Conservation (phyloP, 352 stramenopile genomes). For the Phytophthora fragariae region DNA sequence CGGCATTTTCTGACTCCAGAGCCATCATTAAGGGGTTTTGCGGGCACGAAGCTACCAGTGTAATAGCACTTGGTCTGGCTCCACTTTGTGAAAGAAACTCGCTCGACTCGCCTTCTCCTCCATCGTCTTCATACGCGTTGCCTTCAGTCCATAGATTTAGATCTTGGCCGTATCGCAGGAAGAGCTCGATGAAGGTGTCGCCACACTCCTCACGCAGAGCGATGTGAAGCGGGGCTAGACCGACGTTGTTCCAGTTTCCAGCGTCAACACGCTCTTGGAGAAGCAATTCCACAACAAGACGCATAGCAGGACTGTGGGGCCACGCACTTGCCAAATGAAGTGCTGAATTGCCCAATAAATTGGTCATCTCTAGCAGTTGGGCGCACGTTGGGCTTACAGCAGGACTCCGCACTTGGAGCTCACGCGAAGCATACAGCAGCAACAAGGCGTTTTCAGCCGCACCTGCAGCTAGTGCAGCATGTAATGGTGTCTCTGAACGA, state of each 20-base stretch:
- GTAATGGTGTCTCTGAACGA: conserved; percentile 49
- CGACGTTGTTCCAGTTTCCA: conserved; percentile 61
- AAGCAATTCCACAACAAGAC: conserved; percentile 54
- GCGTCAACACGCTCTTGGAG: conserved; percentile 51
- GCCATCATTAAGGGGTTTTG: conserved; percentile 66
- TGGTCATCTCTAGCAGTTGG: conserved; percentile 39
- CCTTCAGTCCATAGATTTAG: conserved; percentile 74
- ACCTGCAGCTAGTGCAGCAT: conserved; percentile 50
- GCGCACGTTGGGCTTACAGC: conserved; percentile 24
- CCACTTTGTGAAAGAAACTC: conserved; percentile 17
- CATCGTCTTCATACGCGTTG: conserved; percentile 25
- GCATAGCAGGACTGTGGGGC: conserved; percentile 44
- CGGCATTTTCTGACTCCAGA: conserved; percentile 56
- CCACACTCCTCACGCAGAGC: conserved; percentile 56
- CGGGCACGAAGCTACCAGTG: conserved; percentile 17
- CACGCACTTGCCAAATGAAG: conserved; percentile 63
- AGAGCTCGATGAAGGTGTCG: conserved; percentile 51
- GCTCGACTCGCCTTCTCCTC: conserved; percentile 7
- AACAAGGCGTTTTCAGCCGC: conserved; percentile 51
- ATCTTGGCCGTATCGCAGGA: conserved; percentile 57
- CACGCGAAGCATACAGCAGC: conserved; percentile 45
- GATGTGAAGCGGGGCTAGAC: conserved; percentile 62
- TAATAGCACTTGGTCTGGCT: conserved; percentile 14
- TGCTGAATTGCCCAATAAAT: conserved; percentile 43
- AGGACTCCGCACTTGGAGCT: conserved; percentile 34